These are phyloP conservation scores for Sclerotinia glacialis DNA, from an alignment of 2,329 filamentous ascomycete genomes.

Conservation along the genomic window DNA sequence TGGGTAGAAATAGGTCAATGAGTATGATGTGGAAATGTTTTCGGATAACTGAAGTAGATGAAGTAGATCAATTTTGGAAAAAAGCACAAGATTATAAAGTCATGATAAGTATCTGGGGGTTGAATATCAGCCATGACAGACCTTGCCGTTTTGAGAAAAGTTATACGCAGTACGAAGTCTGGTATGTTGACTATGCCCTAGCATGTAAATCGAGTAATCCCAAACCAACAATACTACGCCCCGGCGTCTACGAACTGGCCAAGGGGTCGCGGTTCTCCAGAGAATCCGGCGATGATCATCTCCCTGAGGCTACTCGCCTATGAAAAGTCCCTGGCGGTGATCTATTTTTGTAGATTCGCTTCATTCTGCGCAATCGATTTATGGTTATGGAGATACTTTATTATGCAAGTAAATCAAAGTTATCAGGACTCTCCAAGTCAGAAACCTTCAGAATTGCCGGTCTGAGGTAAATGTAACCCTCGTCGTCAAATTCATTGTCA, in stretches of 20 bases:
- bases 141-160: not conserved
- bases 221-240: not conserved
- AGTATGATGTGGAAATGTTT: not conserved
- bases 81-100: not conserved
- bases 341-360: not conserved
- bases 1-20: not conserved
- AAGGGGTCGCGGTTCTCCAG: not conserved
- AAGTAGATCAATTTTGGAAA: not conserved
- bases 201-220: not conserved
- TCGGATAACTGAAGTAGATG: not conserved
- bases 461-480: too few species aligned
- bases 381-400: too few species aligned
- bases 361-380: too few species aligned
- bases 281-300: not conserved
- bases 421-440: too few species aligned
- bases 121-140: not conserved
- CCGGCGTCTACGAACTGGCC: not conserved
- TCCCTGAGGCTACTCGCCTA: not conserved
- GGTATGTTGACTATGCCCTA: not conserved
- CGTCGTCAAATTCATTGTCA: not conserved
- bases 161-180: not conserved
- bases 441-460: not conserved
- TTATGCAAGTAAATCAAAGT: too few species aligned
- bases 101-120: not conserved
- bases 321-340: not conserved